phyloP scores from a whole-genome alignment of 305 asterid genomes.

The Fraxinus latifolia region DNA sequence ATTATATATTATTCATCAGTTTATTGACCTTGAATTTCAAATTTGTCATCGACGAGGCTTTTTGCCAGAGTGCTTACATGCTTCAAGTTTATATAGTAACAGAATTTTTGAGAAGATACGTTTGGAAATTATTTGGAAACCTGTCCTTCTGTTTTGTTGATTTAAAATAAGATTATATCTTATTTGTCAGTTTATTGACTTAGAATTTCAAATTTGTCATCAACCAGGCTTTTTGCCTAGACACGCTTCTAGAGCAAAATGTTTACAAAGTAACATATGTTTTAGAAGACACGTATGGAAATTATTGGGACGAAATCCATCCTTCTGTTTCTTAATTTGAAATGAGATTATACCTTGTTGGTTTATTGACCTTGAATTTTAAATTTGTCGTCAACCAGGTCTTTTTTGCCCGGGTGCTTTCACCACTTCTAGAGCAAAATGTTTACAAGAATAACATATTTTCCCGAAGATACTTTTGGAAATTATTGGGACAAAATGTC shows the following conservation, averaged over 20 bases:
- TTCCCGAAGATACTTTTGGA: conserved; percentile 8
- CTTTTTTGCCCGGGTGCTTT: background rate
- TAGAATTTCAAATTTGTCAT: background rate
- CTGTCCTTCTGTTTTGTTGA: conserved; percentile 9
- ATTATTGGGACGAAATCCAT: background rate
- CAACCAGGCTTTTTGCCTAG: background rate
- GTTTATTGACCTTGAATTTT: background rate
- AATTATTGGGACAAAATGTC: background rate
- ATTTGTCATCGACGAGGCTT: background rate
- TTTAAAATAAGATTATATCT: conserved; percentile 17
- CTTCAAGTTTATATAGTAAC: background rate
- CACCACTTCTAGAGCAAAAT: background rate
- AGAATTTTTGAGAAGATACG: background rate
- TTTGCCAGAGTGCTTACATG: background rate
- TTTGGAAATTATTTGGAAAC: conserved; percentile 24
- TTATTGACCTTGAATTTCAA: conserved; percentile 16
- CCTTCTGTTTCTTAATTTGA: background rate
- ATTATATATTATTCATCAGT: conserved; percentile 16
- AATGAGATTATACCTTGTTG: background rate
- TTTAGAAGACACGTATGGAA: background rate
- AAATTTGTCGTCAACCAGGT: background rate
- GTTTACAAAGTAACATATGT: background rate
- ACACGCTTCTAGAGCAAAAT: background rate
- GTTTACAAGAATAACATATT: background rate
- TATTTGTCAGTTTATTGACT: conserved; percentile 13